Evolutionary conservation across 2,329 filamentous ascomycete genomes (phyloP).

Genomic region (Sodiomyces alkalinus): DNA sequence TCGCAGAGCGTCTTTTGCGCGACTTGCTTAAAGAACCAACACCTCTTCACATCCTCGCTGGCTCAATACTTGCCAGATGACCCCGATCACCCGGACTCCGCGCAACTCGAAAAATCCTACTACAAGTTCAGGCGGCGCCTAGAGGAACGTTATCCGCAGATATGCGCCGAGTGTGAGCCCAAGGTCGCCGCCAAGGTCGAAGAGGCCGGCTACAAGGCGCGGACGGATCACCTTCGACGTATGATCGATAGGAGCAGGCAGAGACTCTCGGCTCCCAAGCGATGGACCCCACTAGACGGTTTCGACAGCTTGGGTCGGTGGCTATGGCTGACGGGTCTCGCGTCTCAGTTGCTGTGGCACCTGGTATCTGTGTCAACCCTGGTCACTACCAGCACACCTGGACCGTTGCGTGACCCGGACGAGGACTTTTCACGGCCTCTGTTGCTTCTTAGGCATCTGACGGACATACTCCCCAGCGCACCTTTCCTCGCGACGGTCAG

Average conservation of each 20-base stretch:
- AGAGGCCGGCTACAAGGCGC: constrained; percentile 63
- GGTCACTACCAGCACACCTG: constrained; percentile 2
- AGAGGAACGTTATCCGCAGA: constrained; percentile 75
- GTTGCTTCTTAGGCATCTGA: background rate
- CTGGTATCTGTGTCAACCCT: constrained; percentile 13
- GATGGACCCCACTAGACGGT: constrained; percentile 24
- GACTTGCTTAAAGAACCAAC: constrained; percentile 79
- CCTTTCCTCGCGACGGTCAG: constrained; percentile 29
- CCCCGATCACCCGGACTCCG: constrained; percentile 51
- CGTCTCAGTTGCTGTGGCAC: constrained; percentile 37
- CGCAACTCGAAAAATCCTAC: constrained; percentile 50
- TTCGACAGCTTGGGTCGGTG: constrained; percentile 25
- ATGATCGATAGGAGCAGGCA: constrained; percentile 52
- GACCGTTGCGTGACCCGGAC: constrained; percentile 6
- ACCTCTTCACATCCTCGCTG: constrained; percentile 58
- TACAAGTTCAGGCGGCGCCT: constrained; percentile 56
- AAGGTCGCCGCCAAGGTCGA: constrained; percentile 55
- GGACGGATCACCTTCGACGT: constrained; percentile 63
- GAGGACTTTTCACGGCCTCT: no score
- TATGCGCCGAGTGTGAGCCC: constrained; percentile 69
- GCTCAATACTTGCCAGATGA: constrained; percentile 64
- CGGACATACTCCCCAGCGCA: constrained; percentile 20
- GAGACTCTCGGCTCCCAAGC: constrained; percentile 24
- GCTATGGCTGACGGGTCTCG: constrained; percentile 32
- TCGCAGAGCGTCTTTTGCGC: constrained; percentile 45